Evolutionary conservation across 2,329 filamentous ascomycete species (phyloP), one percentile per base, ranked within the genome.

Genomic region (Penicillium italicum): DNA sequence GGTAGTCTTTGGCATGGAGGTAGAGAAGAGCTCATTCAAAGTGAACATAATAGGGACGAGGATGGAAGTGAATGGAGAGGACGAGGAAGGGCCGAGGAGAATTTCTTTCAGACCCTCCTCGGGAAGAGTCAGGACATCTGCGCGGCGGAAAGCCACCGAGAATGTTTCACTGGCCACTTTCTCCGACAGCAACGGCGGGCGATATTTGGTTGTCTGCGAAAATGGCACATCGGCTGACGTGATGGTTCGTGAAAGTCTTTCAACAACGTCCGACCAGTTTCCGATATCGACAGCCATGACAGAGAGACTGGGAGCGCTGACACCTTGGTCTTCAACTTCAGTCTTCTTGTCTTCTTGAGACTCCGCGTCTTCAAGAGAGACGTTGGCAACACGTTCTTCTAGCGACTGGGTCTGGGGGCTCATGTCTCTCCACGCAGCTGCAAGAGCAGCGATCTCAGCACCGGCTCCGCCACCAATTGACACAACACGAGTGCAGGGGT

Each of bases 21-120:
- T 79, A 0, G 89, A 88, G 77, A 97, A 97, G 0, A 99, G 85
- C 75, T 99, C 94, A 72, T 97, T 97, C 44, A 97, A 82, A 0
- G 93, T 97, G 79, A 97, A 99, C 75, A 97, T 84, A 12, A 97
- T 76, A 0, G 92, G 96, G 14, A 96, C 78, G 0, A 97, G 74
- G 4, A 80, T 63, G 10, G 81, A 68, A 8, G 57, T 18, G 33
- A 49, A 53, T 2, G 46, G 5, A 9, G 43, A 5, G 5, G 11
- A 5, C 1, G 40, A 26, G 16, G 53, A n/a, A 14, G 30, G 16
- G 9, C 56, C 59, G 40, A 61, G 54, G 7, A 76, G 41, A 12
- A 77, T 38, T 33, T 58, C 77, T 34, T 75, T 63, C 1, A 83
- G 60, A 3, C 72, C 67, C 1, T 69, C 58, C 3, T 75, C 67